These are phyloP conservation scores for Calonectria honghensis DNA, from an alignment of 2,329 filamentous ascomycete genomes.

Conservation along the genomic window DNA sequence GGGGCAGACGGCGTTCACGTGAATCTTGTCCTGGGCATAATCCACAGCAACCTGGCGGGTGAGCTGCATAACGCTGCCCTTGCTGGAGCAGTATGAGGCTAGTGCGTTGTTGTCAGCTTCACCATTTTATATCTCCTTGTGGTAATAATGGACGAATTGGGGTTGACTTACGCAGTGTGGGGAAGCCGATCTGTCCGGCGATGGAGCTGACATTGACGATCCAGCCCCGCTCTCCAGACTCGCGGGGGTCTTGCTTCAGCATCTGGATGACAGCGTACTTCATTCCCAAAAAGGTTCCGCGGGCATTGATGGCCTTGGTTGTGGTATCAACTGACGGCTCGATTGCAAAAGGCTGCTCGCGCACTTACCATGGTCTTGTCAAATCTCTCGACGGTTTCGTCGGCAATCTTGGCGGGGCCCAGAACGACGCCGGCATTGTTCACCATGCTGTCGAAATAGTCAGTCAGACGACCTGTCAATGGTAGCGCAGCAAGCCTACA, in stretches of 20 bases:
- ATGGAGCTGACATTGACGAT: constrained; percentile 3
- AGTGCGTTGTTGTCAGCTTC: background rate
- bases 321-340: background rate
- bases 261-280: constrained; percentile 4
- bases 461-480: background rate
- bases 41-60: background rate
- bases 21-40: constrained; percentile 11
- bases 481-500: background rate
- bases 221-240: constrained; percentile 11
- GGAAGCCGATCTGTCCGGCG: background rate
- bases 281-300: constrained; percentile 13
- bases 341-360: background rate
- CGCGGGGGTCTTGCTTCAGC: background rate
- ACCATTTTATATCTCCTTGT: background rate
- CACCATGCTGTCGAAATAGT: background rate
- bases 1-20: constrained; percentile 4
- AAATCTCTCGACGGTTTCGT: constrained; percentile 2
- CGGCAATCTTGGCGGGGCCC: background rate
- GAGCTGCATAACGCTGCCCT: background rate
- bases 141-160: background rate
- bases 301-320: background rate
- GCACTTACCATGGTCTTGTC: constrained; percentile 8
- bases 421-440: constrained; percentile 7
- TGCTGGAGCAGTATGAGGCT: constrained; percentile 8
- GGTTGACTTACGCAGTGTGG: background rate